Evolutionary conservation across 345 rosid genomes (phyloP), one percentile per base, ranked within the genome.

Genomic region (Lagerstroemia speciosa): DNA sequence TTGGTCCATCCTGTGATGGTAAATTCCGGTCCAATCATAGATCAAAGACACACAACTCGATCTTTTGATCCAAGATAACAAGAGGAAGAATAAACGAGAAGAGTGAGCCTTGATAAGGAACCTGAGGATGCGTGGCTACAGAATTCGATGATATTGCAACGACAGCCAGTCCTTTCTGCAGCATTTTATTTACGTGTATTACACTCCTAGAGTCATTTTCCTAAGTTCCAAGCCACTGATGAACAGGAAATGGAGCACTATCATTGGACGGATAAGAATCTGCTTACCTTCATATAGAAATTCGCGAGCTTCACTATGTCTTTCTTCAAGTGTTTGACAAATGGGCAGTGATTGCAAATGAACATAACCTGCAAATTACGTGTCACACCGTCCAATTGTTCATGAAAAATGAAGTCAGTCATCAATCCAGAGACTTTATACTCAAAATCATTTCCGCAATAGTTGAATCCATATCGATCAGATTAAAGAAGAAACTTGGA

Each of bases 141-240:
- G 96, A 93, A 68, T 90, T 93, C 12, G 98, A 89, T 69, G 97
- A 93, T 80, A 93, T 86, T 29, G 93, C 96, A 83, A 86, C 88
- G 78, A 86, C 92, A 57, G 97, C 92, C 52, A 93, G 93, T 74
- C 93, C 96, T 80, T 90, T 89, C 96, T 90, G 89, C 83, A 78
- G 65, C 46, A 40, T 32, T 29, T 30, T 6, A 16, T 31, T 8
- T 41, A 16, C n/a, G 45, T 34, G 31, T 37, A 40, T 16, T 3
- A 31, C 17, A 66, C 40, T 17, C 14, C 30, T 61, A 10, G 43
- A 24, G 33, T 16, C 40, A 16, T 37, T 36, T 22, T 32, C 8
- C 34, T 19, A 20, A 6, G 27, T 32, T 43, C 32, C 43, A 30
- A 41, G 11, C 24, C 46, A 34, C 33, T 3, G 31, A 61, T 31